Evolutionary conservation across 2,329 filamentous ascomycete genomes (phyloP).

Genomic region (Colletotrichum cordylinicola): DNA sequence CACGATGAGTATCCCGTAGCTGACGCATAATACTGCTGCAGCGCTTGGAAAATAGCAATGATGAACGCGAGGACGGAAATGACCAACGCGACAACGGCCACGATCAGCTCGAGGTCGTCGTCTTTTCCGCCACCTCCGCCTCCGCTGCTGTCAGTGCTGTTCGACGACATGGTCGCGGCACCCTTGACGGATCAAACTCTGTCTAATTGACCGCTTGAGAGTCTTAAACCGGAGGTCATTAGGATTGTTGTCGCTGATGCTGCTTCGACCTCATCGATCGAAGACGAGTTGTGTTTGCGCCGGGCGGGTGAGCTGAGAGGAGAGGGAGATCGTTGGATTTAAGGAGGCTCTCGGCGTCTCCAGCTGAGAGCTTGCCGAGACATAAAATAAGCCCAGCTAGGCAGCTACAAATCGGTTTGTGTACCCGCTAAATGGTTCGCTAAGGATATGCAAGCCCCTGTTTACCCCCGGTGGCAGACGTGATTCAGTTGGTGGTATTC

Average conservation of each 20-base stretch:
- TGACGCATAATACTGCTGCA: conserved; percentile 15
- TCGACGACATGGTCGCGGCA: background rate
- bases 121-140: background rate
- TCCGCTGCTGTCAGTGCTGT: background rate
- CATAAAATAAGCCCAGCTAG: background rate
- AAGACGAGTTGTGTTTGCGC: background rate
- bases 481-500: background rate
- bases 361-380: background rate
- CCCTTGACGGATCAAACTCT: background rate
- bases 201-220: background rate
- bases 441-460: background rate
- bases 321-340: background rate
- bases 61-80: conserved; percentile 17
- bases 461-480: background rate
- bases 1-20: conserved; percentile 12
- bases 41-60: conserved; percentile 16
- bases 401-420: background rate
- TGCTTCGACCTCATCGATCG: background rate
- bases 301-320: background rate
- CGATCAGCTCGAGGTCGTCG: background rate
- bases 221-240: background rate
- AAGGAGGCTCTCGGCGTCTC: background rate
- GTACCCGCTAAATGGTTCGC: background rate
- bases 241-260: background rate
- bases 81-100: conserved; percentile 9